phyloP scores from a whole-genome alignment of 495 filamentous ascomycete species.

The Rostrohypoxylon terebratum region DNA sequence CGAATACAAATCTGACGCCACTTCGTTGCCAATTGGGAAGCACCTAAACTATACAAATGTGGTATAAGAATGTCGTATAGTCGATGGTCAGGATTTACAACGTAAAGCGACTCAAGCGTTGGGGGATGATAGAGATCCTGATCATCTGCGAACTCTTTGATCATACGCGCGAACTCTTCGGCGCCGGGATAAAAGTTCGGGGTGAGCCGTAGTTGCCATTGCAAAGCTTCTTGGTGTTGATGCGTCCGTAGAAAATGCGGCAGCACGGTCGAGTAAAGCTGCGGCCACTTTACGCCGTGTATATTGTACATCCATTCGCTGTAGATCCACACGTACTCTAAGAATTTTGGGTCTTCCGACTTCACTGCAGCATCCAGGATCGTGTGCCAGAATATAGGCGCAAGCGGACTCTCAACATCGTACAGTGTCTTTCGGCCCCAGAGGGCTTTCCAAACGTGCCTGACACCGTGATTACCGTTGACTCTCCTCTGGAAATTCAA shows the following conservation, averaged over 20 bases:
- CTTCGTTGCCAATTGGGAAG: conserved; percentile 61
- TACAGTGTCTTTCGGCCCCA: conserved; percentile 47
- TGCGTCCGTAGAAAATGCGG: conserved; percentile 51
- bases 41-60: conserved; percentile 62
- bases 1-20: conserved; percentile 65
- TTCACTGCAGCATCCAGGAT: conserved; percentile 61
- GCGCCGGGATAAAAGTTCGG: conserved; percentile 50
- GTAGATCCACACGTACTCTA: conserved; percentile 66
- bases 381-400: conserved; percentile 70
- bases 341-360: conserved; percentile 50
- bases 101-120: conserved; percentile 60
- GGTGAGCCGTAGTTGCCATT: conserved; percentile 54
- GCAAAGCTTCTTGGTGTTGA: conserved; percentile 48
- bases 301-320: conserved; percentile 63
- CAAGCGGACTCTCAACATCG: conserved; percentile 43
- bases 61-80: conserved; percentile 73
- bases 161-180: conserved; percentile 46
- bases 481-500: conserved; percentile 70
- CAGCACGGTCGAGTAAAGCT: conserved; percentile 51
- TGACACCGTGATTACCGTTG: conserved; percentile 69
- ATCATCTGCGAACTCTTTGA: conserved; percentile 51
- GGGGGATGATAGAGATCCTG: conserved; percentile 41
- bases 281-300: conserved; percentile 63
- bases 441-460: conserved; percentile 50
- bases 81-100: conserved; percentile 62